phyloP scores from a whole-genome alignment of 2,329 filamentous ascomycete species.

The Aspergillus spinulosporus region DNA sequence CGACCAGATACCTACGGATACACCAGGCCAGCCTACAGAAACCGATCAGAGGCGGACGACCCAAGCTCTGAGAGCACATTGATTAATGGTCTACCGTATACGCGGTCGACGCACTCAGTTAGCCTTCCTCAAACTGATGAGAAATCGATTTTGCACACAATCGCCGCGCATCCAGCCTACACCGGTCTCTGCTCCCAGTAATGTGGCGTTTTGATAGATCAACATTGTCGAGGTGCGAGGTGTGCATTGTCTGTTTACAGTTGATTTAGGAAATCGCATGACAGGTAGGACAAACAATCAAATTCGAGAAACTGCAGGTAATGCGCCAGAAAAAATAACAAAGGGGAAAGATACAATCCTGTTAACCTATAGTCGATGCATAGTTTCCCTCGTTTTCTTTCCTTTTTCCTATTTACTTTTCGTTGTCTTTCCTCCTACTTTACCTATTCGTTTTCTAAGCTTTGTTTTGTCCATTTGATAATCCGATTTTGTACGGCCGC shows the following conservation, averaged over 20 bases:
- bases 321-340: background rate
- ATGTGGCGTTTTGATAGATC: slow-evolving; percentile 15
- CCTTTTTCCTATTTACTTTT: slow-evolving; percentile 2
- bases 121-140: slow-evolving; percentile 18
- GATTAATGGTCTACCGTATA: slow-evolving; percentile 45
- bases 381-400: background rate
- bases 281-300: background rate
- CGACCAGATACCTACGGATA: slow-evolving; percentile 44
- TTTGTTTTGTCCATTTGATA: slow-evolving; percentile 1
- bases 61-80: slow-evolving; percentile 34
- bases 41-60: slow-evolving; percentile 27
- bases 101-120: slow-evolving; percentile 28
- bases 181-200: slow-evolving; percentile 27
- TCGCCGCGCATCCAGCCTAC: slow-evolving; percentile 25
- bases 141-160: slow-evolving; percentile 23
- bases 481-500: background rate
- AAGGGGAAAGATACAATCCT: background rate
- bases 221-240: background rate
- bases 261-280: background rate
- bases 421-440: too few relatives aligned
- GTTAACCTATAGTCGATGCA: background rate
- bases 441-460: background rate
- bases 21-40: slow-evolving; percentile 33
- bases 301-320: too few relatives aligned
- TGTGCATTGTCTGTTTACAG: background rate